Percentiles rank a stretch among this genome's conserved stretches.
These are phyloP conservation scores for Neurospora sp. DNA, from an alignment of 495 filamentous ascomycete species.

Conservation along the genomic window DNA sequence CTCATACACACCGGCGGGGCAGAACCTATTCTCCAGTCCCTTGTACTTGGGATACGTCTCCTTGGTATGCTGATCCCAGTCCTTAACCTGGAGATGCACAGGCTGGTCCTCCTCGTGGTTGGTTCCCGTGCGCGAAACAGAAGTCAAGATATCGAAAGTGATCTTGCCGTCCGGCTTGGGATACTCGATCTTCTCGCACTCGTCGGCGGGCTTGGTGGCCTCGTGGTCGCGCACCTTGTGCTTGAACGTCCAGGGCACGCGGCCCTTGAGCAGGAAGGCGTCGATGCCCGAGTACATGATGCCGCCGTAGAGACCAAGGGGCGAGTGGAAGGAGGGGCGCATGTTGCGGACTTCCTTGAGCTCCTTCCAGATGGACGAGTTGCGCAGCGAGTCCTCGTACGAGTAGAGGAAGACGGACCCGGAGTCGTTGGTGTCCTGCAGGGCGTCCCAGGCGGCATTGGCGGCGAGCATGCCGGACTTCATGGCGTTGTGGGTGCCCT, in stretches of 20 bases:
- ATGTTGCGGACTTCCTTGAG: conserved; percentile 95
- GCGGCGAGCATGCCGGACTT: conserved; percentile 94
- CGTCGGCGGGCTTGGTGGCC: conserved; percentile 71
- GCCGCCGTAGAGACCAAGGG: conserved; percentile 78
- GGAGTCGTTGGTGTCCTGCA: conserved; percentile 41
- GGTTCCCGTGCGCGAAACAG: conserved; percentile 85
- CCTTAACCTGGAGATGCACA: conserved; percentile 84
- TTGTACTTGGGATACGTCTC: conserved; percentile 80
- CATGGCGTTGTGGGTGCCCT: conserved; percentile 97
- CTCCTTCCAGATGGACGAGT: conserved; percentile 86
- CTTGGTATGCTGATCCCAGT: conserved; percentile 83
- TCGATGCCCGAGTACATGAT: conserved; percentile 90
- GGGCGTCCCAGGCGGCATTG: conserved; percentile 71
- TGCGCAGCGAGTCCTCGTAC: conserved; percentile 86
- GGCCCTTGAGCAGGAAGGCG: conserved; percentile 77
- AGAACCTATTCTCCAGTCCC: conserved; percentile 96
- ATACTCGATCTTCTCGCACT: conserved; percentile 84
- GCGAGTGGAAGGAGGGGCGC: conserved; percentile 82
- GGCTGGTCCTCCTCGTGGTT: conserved; percentile 99
- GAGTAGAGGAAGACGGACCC: conserved; percentile 85
- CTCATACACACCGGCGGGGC: conserved; percentile 97
- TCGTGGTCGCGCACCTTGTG: conserved; percentile 65
- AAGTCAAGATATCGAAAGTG: conserved; percentile 91
- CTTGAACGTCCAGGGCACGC: conserved; percentile 84
- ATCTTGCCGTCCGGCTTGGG: conserved; percentile 92